Base-by-base conservation (phyloP, 495 filamentous ascomycete genomes). In the Aspergillus baeticus region DNA sequence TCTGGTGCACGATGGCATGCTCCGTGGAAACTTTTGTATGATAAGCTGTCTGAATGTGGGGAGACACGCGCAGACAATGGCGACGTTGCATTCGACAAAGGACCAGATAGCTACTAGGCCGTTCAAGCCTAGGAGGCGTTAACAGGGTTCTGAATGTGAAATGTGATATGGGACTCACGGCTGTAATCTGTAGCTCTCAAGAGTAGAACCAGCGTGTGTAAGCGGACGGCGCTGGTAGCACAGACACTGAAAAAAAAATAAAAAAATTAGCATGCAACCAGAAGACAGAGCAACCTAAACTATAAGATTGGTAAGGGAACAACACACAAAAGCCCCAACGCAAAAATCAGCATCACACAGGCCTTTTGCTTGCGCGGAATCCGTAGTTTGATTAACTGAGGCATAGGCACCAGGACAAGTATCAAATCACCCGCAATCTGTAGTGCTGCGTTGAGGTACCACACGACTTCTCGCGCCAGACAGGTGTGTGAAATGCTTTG, bases 61-160 rank as follows among this genome's bases (percentile, higher is more conserved):
- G 13, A 96, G 83, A 62, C 90, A 93, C 44, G 87, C 89, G 61
- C 89, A 92, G 56, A 92, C 84, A 55, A 96, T 92, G 39, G 90
- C 84, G 10, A 80, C 74, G 64, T 92, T 90, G 63, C 89, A 84
- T 72, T 96, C 92, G 45, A 96, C 80, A 26, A 84, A 85, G 22
- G 88, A 92, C 91, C 91, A 97, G 57, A 73, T 75, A 0, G 79
- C 81, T 5, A 76, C 73, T 29, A 73, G 59, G 47, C 78, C 71
- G 63, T 81, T 82, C 42, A 72, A 69, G 63, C 68, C 69, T 62
- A 18, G 14, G 42, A 41, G 22, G 5, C 10, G 15, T 56, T 54
- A 58, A 57, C 44, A 13, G 18, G 49, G 44, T 20, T 18, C 7
- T 37, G 26, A 43, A n/a, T 3, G 18, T 14, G 34, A 2, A 17